Conservation (phyloP, 495 filamentous ascomycete genomes). For the Penicillium subrubescens region DNA sequence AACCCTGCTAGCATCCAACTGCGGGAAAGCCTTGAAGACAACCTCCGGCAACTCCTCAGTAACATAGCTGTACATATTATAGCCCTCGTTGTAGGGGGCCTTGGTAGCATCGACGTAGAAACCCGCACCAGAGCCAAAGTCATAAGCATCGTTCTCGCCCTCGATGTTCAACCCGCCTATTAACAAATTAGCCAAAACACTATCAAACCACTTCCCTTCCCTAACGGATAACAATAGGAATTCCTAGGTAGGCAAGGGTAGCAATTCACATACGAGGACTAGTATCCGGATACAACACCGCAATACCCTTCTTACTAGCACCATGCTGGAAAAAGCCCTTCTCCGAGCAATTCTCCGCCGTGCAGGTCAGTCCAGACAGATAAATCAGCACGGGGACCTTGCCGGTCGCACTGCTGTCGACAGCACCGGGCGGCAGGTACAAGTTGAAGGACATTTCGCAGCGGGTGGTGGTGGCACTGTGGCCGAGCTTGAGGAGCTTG, state of each 20-base stretch:
- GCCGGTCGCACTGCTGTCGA: conserved; percentile 46
- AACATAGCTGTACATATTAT: conserved; percentile 94
- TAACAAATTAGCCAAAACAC: background rate
- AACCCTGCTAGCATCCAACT: conserved; percentile 67
- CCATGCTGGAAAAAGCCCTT: conserved; percentile 90
- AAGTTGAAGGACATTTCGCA: conserved; percentile 72
- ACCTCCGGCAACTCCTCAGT: conserved; percentile 75
- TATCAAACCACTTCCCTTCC: background rate
- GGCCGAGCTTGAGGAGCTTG: conserved; percentile 89
- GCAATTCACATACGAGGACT: conserved; percentile 68
- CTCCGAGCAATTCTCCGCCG: conserved; percentile 92
- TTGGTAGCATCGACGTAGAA: conserved; percentile 94
- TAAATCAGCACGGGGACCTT: conserved; percentile 91
- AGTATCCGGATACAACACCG: conserved; percentile 91
- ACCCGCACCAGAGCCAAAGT: conserved; percentile 87
- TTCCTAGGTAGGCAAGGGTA: background rate
- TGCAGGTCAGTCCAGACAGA: conserved; percentile 92
- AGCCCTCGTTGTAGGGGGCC: conserved; percentile 69
- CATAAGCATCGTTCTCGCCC: conserved; percentile 81
- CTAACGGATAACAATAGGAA: too few species aligned
- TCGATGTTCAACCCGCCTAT: conserved; percentile 69
- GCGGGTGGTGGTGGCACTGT: conserved; percentile 68
- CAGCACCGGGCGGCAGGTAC: conserved; percentile 63
- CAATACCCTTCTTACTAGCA: conserved; percentile 77
- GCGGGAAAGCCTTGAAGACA: conserved; percentile 65